These are phyloP conservation scores for Ogataea chonburiensis DNA, from an alignment of 805 yeast genomes.

Conservation along the genomic window DNA sequence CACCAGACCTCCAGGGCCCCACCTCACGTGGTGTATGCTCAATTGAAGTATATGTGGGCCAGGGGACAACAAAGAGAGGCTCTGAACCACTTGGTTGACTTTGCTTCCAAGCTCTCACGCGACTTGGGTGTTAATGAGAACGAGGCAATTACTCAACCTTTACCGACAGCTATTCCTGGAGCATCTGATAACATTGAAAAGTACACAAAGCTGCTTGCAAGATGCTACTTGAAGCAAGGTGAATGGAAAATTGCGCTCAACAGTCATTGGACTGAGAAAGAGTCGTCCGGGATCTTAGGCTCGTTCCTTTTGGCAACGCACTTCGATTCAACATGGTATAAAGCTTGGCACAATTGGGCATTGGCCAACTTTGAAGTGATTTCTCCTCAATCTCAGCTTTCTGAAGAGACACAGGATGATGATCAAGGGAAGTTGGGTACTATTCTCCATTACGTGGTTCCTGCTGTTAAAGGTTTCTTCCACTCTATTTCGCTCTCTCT, in stretches of 20 bases:
- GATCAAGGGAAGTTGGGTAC: conserved; percentile 46
- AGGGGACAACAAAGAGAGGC: conserved; percentile 88
- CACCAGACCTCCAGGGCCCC: conserved; percentile 68
- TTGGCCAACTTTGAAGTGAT: conserved; percentile 95
- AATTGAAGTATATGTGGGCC: conserved; percentile 95
- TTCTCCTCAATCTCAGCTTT: conserved; percentile 45
- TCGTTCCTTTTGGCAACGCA: conserved; percentile 93
- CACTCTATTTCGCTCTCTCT: conserved; percentile 87
- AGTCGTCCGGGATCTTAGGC: conserved; percentile 77
- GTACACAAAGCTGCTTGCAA: conserved; percentile 80
- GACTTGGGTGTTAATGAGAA: conserved; percentile 86
- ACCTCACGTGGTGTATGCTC: conserved; percentile 97
- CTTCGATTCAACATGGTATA: conserved; percentile 90
- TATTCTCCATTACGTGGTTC: conserved; percentile 85
- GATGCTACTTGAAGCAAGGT: conserved; percentile 96
- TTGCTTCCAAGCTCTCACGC: conserved; percentile 85
- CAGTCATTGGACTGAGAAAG: conserved; percentile 74
- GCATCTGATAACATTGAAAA: conserved; percentile 75
- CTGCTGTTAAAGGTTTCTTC: conserved; percentile 95
- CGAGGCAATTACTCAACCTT: conserved; percentile 81
- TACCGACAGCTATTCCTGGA: conserved; percentile 71
- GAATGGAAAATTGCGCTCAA: conserved; percentile 93
- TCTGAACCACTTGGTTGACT: conserved; percentile 77
- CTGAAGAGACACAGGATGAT: conserved; percentile 15
- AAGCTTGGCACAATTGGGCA: conserved; percentile 99